Percentiles rank a stretch among this genome's conserved stretches.
Conservation (phyloP, 345 rosid genomes). For the Litchi chinensis region DNA sequence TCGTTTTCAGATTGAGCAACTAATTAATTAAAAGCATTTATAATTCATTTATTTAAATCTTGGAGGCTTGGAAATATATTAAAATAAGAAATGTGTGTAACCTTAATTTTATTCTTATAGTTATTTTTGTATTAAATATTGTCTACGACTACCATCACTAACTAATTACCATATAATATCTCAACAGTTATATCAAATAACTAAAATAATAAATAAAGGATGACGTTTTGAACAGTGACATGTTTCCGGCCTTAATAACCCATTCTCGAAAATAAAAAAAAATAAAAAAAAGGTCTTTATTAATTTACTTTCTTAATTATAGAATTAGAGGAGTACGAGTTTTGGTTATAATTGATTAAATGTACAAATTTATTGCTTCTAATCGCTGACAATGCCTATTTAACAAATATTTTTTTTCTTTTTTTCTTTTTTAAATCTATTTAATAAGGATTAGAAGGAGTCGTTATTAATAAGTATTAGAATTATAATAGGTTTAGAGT, state of each 20-base stretch:
- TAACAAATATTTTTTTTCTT: too few relatives aligned
- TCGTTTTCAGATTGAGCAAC: too few relatives aligned
- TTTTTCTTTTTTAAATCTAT: too few relatives aligned
- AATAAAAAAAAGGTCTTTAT: not conserved
- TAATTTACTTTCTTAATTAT: not conserved
- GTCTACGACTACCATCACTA: conserved; percentile 15
- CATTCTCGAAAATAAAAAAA: not conserved
- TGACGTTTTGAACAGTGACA: not conserved
- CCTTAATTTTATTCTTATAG: not conserved
- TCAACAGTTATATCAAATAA: not conserved
- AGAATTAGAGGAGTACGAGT: too few relatives aligned
- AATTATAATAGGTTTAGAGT: too few relatives aligned
- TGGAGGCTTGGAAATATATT: not conserved
- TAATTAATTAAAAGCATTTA: too few relatives aligned
- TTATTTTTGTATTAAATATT: conserved; percentile 4
- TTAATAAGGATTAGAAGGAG: too few relatives aligned
- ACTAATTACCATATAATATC: conserved; percentile 14
- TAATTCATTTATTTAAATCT: not conserved
- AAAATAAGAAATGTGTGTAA: not conserved
- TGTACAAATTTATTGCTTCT: too few relatives aligned
- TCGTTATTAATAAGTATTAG: too few relatives aligned
- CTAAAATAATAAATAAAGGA: not conserved
- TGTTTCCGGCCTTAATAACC: too few relatives aligned
- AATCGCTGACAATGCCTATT: too few relatives aligned
- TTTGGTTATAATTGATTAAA: too few relatives aligned